Evolutionary conservation across 345 rosid genomes (phyloP), one percentile per base, ranked within the genome.

Genomic region (Triadica sebifera): DNA sequence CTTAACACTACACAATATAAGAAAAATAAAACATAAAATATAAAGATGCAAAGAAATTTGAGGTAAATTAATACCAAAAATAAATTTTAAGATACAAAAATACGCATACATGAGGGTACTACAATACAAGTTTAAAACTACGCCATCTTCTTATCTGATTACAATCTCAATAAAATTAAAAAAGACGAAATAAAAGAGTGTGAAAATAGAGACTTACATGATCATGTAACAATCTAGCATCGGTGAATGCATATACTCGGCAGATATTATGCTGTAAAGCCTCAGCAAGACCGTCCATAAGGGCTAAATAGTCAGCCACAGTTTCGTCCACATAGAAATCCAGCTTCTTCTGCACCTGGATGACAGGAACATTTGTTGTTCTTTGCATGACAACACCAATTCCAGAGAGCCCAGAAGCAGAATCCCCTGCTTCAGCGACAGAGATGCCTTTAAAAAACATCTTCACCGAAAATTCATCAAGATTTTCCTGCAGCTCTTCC

Each of bases 291-390:
- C 98, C 99, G 79, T 95, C 97, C 89, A 95, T 74, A 9, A 95
- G 74, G 71, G 97, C 99, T 71, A 95, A 79, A 84, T 93, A 93
- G 76, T 89, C 86, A 53, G 91, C 99, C 55, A 95, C 96, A 22
- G 89, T 82, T 70, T 89, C 96, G 39, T 91, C 96, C 51, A 88
- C 97, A 77, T 75, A 84, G 83, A 93, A 90, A 50, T 89, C 92
- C 79, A 95, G 91, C 84, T 88, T 95, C 83, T 95, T 95, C 84
- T 95, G 99, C 71, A 93, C 88, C 80, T 87, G 97, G 79, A 93
- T 82, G 50, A 80, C 70, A 25, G 94, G 90, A 77, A 71, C 41
- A 69, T 77, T 71, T 38, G 78, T 77, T n/a, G 81, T 69, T 76
- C 92, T 88, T 81, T 95, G 93, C 85, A 93, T 90, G 43, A 87